Conservation (phyloP, 225 moss, liverwort and hornwort genomes). For the Anthoceros angustus region DNA sequence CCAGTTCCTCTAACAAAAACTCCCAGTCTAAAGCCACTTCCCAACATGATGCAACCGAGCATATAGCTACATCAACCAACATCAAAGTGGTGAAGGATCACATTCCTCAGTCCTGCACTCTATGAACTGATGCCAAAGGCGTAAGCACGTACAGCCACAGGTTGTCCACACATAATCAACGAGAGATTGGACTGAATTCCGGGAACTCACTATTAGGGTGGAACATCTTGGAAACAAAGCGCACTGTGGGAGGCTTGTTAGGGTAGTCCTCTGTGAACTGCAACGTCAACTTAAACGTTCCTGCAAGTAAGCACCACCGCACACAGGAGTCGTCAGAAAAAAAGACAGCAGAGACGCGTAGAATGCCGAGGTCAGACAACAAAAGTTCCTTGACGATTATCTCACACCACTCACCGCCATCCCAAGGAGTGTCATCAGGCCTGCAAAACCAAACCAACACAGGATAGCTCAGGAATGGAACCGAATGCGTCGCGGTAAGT, state of each 20-base stretch:
- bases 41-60: neutral
- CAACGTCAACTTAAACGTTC: conserved; percentile 97
- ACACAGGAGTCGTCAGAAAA: neutral
- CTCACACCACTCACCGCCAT: conserved; percentile 58
- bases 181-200: neutral
- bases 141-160: too few relatives aligned
- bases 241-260: conserved; percentile 95
- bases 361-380: neutral
- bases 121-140: too few relatives aligned
- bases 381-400: neutral
- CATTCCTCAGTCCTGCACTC: too few relatives aligned
- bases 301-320: conserved; percentile 15
- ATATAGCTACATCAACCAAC: neutral
- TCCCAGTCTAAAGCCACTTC: neutral
- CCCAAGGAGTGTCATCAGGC: conserved; percentile 99
- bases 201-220: conserved; percentile 82
- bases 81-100: neutral
- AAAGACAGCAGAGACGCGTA: neutral
- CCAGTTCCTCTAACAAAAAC: neutral
- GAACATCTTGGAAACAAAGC: conserved; percentile 99
- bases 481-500: too few relatives aligned
- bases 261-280: conserved; percentile 99
- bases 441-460: conserved; percentile 32
- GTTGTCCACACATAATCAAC: neutral
- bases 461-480: neutral